Conservation (phyloP, 1,284 basidiomycete species). For the Quambalaria eucalypti region DNA sequence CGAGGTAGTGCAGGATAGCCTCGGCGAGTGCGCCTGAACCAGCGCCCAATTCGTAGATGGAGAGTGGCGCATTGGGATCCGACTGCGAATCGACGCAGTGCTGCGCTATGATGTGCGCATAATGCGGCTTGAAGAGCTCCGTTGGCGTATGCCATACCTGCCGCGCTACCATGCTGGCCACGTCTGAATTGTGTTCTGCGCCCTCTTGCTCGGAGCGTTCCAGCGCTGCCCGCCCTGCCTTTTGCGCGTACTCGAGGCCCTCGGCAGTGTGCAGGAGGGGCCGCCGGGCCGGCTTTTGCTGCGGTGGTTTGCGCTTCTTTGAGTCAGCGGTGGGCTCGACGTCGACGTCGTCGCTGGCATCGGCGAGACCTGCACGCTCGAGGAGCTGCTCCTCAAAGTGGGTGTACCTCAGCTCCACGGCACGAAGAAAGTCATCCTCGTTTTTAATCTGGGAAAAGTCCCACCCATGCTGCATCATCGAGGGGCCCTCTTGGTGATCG, state of each 20-base stretch:
- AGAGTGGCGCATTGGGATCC: constrained; percentile 77
- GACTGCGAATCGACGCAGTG: constrained; percentile 89
- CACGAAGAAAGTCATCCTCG: constrained; percentile 67
- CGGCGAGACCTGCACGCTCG: neutral
- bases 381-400: constrained; percentile 30
- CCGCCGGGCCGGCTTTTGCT: neutral
- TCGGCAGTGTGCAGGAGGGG: constrained; percentile 12
- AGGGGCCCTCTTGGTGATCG: constrained; percentile 3
- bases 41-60: constrained; percentile 93
- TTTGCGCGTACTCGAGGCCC: constrained; percentile 23
- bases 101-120: constrained; percentile 77
- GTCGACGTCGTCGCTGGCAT: neutral
- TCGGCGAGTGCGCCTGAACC: constrained; percentile 89
- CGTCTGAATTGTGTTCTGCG: constrained; percentile 18
- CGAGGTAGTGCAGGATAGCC: constrained; percentile 75
- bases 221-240: constrained; percentile 30
- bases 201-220: constrained; percentile 30
- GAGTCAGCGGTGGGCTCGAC: neutral
- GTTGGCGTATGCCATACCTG: constrained; percentile 99
- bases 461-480: no score
- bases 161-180: constrained; percentile 52
- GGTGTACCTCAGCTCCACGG: constrained; percentile 59
- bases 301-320: neutral
- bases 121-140: constrained; percentile 96
- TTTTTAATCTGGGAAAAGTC: constrained; percentile 61